Evolutionary conservation across 805 yeast genomes (phyloP).

Genomic region (Metschnikowia borealis): DNA sequence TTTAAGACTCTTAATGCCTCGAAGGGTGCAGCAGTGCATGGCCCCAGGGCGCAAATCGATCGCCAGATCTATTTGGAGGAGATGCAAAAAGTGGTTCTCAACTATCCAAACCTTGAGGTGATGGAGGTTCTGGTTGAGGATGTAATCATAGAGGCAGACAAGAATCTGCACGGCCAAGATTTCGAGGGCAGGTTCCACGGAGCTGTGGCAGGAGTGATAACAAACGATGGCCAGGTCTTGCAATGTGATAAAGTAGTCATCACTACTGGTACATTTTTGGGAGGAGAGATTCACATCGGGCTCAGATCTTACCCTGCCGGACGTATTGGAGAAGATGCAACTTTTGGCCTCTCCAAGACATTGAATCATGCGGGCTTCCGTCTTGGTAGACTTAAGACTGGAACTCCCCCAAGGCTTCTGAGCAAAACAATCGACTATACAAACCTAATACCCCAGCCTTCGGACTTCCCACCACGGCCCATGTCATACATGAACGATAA

Average conservation of each 20-base stretch:
- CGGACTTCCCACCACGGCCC: conserved; percentile 83
- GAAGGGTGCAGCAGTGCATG: conserved; percentile 97
- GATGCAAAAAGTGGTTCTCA: conserved; percentile 66
- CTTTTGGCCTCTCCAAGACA: conserved; percentile 83
- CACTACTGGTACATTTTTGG: conserved; percentile 92
- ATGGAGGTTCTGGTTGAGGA: conserved; percentile 81
- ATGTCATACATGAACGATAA: conserved; percentile 79
- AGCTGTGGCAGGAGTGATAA: conserved; percentile 62
- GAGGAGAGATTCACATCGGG: conserved; percentile 95
- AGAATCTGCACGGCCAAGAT: conserved; percentile 18
- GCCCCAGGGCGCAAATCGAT: conserved; percentile 96
- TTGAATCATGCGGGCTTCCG: conserved; percentile 72
- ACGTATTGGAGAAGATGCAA: conserved; percentile 86
- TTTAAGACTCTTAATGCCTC: conserved; percentile 81
- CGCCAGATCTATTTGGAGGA: conserved; percentile 69
- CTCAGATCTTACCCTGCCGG: conserved; percentile 80
- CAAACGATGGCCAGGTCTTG: conserved; percentile 62
- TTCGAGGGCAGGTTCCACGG: conserved; percentile 42
- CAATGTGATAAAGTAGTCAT: conserved; percentile 69
- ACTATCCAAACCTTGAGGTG: conserved; percentile 55
- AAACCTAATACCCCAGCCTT: conserved; percentile 62
- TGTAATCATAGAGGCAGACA: conserved; percentile 52
- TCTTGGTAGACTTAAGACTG: conserved; percentile 89
- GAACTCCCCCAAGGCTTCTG: conserved; percentile 91
- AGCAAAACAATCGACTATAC: conserved; percentile 66